phyloP scores from a whole-genome alignment of 2,329 filamentous ascomycete genomes.

The Penicillium concentricum region DNA sequence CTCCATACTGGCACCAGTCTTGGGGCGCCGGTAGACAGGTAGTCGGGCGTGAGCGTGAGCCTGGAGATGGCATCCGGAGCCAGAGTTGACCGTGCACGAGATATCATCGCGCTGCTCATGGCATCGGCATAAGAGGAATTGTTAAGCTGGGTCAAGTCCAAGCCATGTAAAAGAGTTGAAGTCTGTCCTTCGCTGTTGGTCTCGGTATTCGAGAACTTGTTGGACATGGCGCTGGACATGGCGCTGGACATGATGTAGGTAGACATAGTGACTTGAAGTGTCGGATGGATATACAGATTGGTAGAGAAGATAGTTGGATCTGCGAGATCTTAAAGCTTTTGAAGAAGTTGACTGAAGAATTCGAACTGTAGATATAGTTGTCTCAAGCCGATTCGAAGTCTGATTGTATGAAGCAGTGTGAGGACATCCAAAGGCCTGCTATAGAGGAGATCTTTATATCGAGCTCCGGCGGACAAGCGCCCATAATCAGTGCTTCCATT shows the following conservation, averaged over 20 bases:
- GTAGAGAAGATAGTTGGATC: neutral
- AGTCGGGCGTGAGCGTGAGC: neutral
- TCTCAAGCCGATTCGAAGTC: neutral
- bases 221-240: neutral
- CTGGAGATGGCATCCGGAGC: neutral
- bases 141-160: neutral
- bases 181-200: neutral
- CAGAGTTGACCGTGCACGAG: neutral
- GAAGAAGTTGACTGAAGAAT: neutral
- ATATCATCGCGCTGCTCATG: neutral
- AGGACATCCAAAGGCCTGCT: neutral
- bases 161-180: no score
- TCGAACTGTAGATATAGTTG: neutral
- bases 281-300: neutral
- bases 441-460: neutral
- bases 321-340: no score
- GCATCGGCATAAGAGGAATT: neutral
- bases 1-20: slow-evolving; percentile 19
- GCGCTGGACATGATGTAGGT: neutral
- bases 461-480: neutral
- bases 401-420: neutral
- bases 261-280: neutral
- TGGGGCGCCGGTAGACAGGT: neutral
- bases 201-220: neutral
- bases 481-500: neutral